phyloP scores from a whole-genome alignment of 2,329 filamentous ascomycete species.

The Colletotrichum endophyticum region DNA sequence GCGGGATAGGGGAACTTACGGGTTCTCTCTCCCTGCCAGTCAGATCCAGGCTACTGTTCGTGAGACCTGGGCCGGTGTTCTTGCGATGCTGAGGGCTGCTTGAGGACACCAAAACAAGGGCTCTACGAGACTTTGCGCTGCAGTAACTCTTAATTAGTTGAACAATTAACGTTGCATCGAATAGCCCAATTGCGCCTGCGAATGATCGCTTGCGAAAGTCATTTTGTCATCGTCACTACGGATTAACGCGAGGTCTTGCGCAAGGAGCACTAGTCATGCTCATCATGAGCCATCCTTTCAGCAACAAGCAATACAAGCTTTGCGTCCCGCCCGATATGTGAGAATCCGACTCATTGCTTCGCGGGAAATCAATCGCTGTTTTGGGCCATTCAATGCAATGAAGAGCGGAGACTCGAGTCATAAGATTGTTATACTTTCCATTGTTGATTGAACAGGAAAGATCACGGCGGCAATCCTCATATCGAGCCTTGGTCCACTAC shows the following conservation, averaged over 20 bases:
- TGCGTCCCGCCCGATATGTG: background rate
- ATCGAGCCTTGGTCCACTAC: background rate
- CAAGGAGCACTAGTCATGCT: background rate
- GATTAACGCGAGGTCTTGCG: rapidly evolving
- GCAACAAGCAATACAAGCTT: background rate
- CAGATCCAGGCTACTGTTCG: conserved; percentile 20
- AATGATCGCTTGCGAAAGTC: rapidly evolving
- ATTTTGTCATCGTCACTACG: rapidly evolving
- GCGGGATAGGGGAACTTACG: conserved; percentile 15
- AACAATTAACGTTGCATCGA: rapidly evolving
- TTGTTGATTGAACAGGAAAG: background rate
- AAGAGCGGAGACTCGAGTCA: rapidly evolving
- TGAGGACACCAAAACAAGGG: conserved; percentile 39
- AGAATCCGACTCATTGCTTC: background rate
- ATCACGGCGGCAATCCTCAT: background rate
- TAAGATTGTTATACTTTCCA: background rate
- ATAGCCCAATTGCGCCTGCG: rapidly evolving
- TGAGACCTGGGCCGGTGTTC: conserved; percentile 21
- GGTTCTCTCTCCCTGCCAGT: conserved; percentile 16
- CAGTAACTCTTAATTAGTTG: rapidly evolving
- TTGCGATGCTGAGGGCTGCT: conserved; percentile 20
- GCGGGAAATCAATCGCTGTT: background rate
- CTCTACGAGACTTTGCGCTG: background rate
- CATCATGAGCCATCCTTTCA: background rate
- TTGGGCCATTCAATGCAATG: rapidly evolving